phyloP scores from a whole-genome alignment of 2,329 filamentous ascomycete species.

The Metarhizium album region DNA sequence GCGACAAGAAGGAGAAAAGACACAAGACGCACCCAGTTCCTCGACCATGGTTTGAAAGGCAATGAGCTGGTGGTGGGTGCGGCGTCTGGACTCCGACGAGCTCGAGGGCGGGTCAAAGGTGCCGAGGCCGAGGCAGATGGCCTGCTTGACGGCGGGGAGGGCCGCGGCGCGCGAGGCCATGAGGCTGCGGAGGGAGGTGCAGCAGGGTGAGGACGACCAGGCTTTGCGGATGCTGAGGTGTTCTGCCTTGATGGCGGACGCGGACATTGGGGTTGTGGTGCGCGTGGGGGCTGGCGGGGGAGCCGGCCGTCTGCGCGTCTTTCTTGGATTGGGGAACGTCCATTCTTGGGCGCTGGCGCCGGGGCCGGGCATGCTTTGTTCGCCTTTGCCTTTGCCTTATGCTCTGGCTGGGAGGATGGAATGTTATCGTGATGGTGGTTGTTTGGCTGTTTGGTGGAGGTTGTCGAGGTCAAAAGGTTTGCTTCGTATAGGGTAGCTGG shows the following conservation, averaged over 20 bases:
- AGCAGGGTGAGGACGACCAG: conserved; percentile 18
- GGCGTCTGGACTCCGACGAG: conserved; percentile 32
- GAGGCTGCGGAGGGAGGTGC: conserved; percentile 22
- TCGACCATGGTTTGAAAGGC: conserved; percentile 40
- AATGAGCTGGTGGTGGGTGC: conserved; percentile 40
- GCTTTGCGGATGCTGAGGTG: conserved; percentile 16
- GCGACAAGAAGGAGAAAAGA: too few relatives aligned
- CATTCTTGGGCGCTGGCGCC: conserved; percentile 10
- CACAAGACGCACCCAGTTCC: conserved; percentile 27
- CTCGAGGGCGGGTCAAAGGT: conserved; percentile 41
- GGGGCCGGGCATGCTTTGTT: too few relatives aligned
- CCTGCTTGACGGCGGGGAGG: conserved; percentile 23
- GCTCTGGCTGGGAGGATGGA: too few relatives aligned
- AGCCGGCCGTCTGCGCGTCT: conserved; percentile 3
- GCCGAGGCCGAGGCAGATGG: conserved; percentile 45
- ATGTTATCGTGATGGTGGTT: background rate
- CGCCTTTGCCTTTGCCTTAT: too few relatives aligned
- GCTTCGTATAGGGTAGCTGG: background rate
- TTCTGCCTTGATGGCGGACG: conserved; percentile 19
- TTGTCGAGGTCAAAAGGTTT: background rate
- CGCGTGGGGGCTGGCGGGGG: conserved; percentile 1
- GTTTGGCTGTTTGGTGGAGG: too few relatives aligned
- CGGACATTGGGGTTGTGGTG: conserved; percentile 10
- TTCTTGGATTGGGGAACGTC: conserved; percentile 16
- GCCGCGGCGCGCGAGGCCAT: conserved; percentile 16